Conservation (phyloP, 371 early-diverging fungal species). For the Chytridium lagenaria region DNA sequence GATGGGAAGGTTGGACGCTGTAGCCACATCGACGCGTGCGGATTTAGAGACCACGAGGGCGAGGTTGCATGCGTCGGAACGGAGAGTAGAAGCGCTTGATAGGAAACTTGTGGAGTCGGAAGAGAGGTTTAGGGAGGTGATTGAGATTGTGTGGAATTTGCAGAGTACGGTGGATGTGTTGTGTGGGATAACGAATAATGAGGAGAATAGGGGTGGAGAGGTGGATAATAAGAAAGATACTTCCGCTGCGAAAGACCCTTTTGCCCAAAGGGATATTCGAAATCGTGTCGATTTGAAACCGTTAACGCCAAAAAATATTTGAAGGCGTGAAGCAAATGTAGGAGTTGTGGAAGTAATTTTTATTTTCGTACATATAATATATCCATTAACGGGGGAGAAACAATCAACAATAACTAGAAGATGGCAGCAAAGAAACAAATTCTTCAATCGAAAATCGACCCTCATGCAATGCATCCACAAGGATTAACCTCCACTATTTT, state of each 20-base stretch:
- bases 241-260: neutral
- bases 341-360: too few relatives aligned
- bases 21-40: neutral
- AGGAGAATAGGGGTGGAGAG: neutral
- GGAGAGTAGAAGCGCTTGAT: neutral
- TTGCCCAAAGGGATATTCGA: neutral
- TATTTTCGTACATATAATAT: too few relatives aligned
- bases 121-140: neutral
- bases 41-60: neutral
- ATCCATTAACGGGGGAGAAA: too few relatives aligned
- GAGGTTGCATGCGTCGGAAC: neutral
- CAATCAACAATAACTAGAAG: too few relatives aligned
- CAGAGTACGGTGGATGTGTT: conserved; percentile 1
- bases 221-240: neutral
- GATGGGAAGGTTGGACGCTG: too few relatives aligned
- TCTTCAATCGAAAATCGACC: too few relatives aligned
- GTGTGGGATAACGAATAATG: too few relatives aligned
- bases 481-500: too few relatives aligned
- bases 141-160: neutral
- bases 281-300: neutral
- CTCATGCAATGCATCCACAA: too few relatives aligned
- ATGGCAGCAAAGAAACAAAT: too few relatives aligned
- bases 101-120: neutral
- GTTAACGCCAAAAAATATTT: neutral
- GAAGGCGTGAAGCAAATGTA: too few relatives aligned